phyloP scores from a whole-genome alignment of 139 green algal genomes.

The Gonium pectorale region DNA sequence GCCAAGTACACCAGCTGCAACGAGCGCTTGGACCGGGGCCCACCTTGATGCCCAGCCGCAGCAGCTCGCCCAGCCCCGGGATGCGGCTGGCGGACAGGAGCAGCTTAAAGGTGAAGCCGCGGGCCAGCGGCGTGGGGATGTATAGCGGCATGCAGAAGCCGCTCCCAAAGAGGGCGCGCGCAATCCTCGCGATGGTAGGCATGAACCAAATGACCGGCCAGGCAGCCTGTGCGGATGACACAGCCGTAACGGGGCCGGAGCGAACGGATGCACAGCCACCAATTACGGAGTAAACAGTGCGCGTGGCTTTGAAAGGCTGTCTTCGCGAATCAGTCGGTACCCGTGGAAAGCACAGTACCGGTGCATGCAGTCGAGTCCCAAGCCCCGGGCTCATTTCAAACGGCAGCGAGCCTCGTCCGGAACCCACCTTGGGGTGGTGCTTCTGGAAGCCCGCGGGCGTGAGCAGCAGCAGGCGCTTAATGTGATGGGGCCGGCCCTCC shows the following conservation, averaged over 20 bases:
- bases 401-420: no score
- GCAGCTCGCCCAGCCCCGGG: conserved; percentile 37
- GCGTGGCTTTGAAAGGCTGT: no score
- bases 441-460: conserved; percentile 85
- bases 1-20: no score
- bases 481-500: conserved; percentile 61
- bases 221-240: conserved; percentile 46
- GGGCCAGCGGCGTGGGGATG: conserved; percentile 77
- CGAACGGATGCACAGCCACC: no score
- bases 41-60: conserved; percentile 65
- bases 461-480: conserved; percentile 82
- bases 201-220: conserved; percentile 46
- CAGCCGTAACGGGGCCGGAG: no score
- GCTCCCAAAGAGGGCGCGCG: conserved; percentile 28
- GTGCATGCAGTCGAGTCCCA: no score
- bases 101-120: conserved; percentile 79
- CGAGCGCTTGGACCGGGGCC: no score
- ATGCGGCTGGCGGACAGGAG: conserved; percentile 59
- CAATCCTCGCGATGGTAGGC: conserved; percentile 44
- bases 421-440: conserved; percentile 49
- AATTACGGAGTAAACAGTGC: no score
- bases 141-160: conserved; percentile 61
- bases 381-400: no score
- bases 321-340: no score
- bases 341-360: no score